Base-by-base conservation (phyloP, 2,329 filamentous ascomycete genomes). In the Pyrenochaeta sp. region DNA sequence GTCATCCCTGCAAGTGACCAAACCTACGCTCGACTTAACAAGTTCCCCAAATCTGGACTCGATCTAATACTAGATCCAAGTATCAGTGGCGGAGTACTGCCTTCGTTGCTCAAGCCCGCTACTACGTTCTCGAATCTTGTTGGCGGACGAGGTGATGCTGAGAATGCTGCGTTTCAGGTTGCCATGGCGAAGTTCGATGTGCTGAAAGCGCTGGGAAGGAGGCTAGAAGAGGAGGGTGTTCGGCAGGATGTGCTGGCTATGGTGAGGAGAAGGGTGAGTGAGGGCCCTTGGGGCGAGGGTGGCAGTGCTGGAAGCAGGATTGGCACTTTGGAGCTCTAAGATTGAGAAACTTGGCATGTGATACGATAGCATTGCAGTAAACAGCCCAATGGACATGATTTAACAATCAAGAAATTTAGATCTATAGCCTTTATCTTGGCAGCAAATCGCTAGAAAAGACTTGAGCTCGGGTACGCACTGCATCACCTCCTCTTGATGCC, bases 91-190 rank as follows among this genome's bases (percentile, higher is more conserved):
- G 51, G 79, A 2, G 78, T 87, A 0, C 71, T 88, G 0, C 85
- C 86, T 0, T 86, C 84, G 64, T 76, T 88, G 2, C 80, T 88
- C 54, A 84, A 83, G 52, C 84, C 85, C 2, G 82, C 86, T 1
- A 82, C 83, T 30, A 83, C 82, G 0, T 87, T 85, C 58, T 81
- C 82, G 12, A 86, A 85, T 52, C 79, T 87, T n/a, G 85, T 87
- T 0, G 84, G 83, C 13, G 85, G 86, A 9, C 78, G 82, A 9
- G 84, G 83, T 2, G 86, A 87, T 66, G 76, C 82, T 0, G 84
- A 88, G 66, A 85, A 82, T 61, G 80, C 84, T 1, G 84, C 85
- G 2, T 88, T 85, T 74, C 81, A 82, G 59, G 79, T 88, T 42
- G 85, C 85, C 1, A 81, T 79, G 46, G 82, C 84, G 0, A 88